phyloP scores from a whole-genome alignment of 768 basidiomycete genomes.

The Podaxis sp. region DNA sequence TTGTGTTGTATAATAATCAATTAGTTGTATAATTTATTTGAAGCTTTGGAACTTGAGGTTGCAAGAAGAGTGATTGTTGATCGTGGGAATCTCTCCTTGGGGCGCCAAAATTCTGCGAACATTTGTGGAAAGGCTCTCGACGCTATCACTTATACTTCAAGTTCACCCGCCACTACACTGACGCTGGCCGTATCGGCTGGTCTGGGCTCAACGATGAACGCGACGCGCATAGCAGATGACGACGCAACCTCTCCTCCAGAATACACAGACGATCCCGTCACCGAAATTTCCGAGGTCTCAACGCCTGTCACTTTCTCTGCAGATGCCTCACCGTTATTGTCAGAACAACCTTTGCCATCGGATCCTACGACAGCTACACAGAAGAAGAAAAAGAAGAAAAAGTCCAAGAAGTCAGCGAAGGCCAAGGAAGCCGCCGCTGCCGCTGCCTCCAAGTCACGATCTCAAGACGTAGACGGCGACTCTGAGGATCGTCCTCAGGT shows the following conservation, averaged over 20 bases:
- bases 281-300: slow-evolving; percentile 10
- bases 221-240: slow-evolving; percentile 2
- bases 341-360: slow-evolving; percentile 8
- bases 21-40: too few relatives aligned
- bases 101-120: slow-evolving; percentile 8
- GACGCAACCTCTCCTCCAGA: slow-evolving; percentile 2
- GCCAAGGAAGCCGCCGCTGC: slow-evolving; percentile 36
- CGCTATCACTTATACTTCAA: background rate
- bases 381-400: slow-evolving; percentile 22
- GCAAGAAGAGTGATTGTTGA: background rate
- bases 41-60: too few relatives aligned
- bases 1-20: too few relatives aligned
- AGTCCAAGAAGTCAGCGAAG: slow-evolving; percentile 28
- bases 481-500: slow-evolving; percentile 57
- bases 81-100: slow-evolving; percentile 4
- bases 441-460: slow-evolving; percentile 25
- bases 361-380: slow-evolving; percentile 1
- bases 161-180: background rate
- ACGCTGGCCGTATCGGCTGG: background rate
- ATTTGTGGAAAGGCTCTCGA: background rate
- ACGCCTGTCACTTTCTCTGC: slow-evolving; percentile 15
- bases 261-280: slow-evolving; percentile 13
- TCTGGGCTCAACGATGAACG: background rate
- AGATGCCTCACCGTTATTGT: slow-evolving; percentile 11
- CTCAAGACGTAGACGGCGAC: slow-evolving; percentile 29